Conservation (phyloP, 495 filamentous ascomycete genomes). For the Penicillium mononematosum region DNA sequence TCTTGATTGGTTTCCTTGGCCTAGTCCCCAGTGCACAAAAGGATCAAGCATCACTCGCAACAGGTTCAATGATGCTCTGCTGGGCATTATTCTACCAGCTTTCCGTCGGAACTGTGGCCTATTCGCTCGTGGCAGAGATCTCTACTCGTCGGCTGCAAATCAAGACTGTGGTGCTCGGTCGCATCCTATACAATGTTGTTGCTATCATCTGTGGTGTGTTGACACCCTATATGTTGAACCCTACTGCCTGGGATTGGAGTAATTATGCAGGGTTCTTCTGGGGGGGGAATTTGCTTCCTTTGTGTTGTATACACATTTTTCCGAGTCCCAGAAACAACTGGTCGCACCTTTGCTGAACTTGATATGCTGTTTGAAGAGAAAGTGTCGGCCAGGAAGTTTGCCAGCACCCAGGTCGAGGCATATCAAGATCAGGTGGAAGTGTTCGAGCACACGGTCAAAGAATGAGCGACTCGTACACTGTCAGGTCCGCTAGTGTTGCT, state of each 20-base stretch:
- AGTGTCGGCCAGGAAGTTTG: background rate
- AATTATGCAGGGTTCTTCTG: background rate
- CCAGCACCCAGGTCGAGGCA: background rate
- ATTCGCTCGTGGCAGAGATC: slow-evolving; percentile 64
- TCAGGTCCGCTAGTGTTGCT: background rate
- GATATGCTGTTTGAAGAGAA: background rate
- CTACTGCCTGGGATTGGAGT: background rate
- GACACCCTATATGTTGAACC: background rate
- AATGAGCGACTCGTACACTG: too few species aligned
- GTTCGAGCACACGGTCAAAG: background rate
- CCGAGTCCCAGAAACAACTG: background rate
- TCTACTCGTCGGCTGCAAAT: slow-evolving; percentile 61
- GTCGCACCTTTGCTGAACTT: background rate
- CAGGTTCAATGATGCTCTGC: background rate
- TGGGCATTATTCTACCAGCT: slow-evolving; percentile 48
- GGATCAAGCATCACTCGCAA: background rate
- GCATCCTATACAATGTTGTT: slow-evolving; percentile 55
- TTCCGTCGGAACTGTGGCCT: slow-evolving; percentile 65
- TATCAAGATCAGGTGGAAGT: background rate
- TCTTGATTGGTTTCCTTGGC: background rate
- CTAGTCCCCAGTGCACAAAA: background rate
- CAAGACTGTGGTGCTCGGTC: slow-evolving; percentile 60
- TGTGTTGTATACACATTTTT: background rate
- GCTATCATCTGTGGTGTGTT: slow-evolving; percentile 4
- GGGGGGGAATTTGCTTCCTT: background rate